phyloP scores from a whole-genome alignment of 176 grass and related monocot species.

The Elymus sibiricus region DNA sequence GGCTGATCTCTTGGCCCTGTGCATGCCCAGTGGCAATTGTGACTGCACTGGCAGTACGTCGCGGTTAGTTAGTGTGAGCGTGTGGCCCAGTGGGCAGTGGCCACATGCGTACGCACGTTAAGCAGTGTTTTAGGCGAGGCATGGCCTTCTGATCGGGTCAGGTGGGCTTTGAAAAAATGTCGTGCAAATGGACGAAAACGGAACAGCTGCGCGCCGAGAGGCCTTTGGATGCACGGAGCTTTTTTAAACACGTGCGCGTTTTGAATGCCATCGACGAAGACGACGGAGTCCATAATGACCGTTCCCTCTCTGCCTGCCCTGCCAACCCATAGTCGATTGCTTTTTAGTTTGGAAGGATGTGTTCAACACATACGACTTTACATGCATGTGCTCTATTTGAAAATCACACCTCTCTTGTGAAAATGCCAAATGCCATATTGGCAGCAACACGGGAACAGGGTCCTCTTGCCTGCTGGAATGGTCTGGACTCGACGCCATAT shows the following conservation, averaged over 20 bases:
- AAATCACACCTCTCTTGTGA: neutral
- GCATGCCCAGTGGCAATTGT: no score
- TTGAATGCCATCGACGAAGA: neutral
- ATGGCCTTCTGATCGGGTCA: slow-evolving; percentile 23
- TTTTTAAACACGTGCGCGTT: slow-evolving; percentile 27
- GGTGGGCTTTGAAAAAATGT: slow-evolving; percentile 42
- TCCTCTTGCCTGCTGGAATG: no score
- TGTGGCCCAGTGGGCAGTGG: neutral
- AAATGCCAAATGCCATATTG: neutral
- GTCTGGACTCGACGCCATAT: no score
- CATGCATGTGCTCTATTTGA: neutral
- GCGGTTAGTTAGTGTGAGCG: no score
- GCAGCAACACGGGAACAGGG: no score
- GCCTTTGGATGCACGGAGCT: neutral
- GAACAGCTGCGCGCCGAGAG: neutral
- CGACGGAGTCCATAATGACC: neutral
- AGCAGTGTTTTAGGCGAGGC: neutral
- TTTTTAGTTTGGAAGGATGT: neutral
- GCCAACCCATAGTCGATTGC: neutral
- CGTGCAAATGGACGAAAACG: neutral
- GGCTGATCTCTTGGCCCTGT: no score
- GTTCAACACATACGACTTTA: neutral
- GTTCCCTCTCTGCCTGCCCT: neutral
- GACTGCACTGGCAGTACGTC: no score
- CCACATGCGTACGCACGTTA: slow-evolving; percentile 18